Base-by-base conservation (phyloP, 2,329 filamentous ascomycete genomes). In the Alternaria arborescens region DNA sequence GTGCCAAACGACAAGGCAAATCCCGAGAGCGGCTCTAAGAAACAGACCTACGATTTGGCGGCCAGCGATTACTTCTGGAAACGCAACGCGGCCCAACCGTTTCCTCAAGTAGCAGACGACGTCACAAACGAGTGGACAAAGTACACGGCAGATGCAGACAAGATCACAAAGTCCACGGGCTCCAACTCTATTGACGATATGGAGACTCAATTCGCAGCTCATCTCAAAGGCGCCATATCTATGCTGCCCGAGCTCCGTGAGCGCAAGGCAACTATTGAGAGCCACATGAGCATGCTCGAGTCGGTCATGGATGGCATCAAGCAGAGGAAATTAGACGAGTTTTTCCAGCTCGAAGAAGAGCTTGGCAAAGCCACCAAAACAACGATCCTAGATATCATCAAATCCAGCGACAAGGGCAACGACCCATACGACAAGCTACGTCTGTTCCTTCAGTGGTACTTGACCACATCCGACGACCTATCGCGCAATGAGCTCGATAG, bases 261-360 rank as follows among this genome's bases (percentile, higher is more conserved):
- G 78, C 89, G 95, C 60, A 99, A 99, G 77, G 89, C 72, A 1
- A 75, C 70, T 3, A 86, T 99, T 5, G 95, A 73, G 54, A 66
- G 63, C 91, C 95, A 99, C 78, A 99, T 99, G 95, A 97, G 97
- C 76, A 97, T 98, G 60, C 85, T 96, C 4, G 94, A 94, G 1
- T 51, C 54, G 14, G 34, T 61, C 16, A 58, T 61, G 47, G 58
- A 61, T 22, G 54, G 53, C 4, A 61, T 61, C 48, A 57, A 52
- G 41, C 38, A 97, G 70, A 89, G 95, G 16, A 94, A 98, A 78
- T 84, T 99, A 6, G 95, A 99, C 77, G 95, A 95, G 77, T 99
- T 92, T 80, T 99, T 96, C 82, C 93, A 98, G 76, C 83, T 97
- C 6, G 96, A 99, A 77, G 94, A 98, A 78, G 93, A 90, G 68